Evolutionary conservation across 805 yeast genomes (phyloP).

Genomic region (Teunomyces atbi): DNA sequence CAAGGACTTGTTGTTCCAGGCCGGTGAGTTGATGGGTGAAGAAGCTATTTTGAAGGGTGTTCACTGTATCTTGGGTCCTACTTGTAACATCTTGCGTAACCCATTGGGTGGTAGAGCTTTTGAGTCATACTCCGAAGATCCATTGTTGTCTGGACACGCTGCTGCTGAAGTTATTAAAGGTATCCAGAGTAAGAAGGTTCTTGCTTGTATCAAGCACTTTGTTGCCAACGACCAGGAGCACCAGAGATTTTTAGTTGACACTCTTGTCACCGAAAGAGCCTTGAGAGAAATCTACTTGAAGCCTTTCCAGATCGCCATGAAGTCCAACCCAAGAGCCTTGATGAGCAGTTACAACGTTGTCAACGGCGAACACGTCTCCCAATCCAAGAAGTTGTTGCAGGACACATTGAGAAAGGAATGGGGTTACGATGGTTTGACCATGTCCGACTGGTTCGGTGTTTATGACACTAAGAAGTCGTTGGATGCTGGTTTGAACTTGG

Average conservation of each 20-base stretch:
- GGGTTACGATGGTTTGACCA: conserved; percentile 53
- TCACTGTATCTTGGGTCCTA: conserved; percentile 49
- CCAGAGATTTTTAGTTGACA: conserved; percentile 47
- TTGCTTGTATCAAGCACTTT: conserved; percentile 61
- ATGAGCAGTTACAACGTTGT: conserved; percentile 67
- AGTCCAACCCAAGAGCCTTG: conserved; percentile 50
- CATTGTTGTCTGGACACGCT: conserved; percentile 44
- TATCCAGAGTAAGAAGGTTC: conserved; percentile 49
- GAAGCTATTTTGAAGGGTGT: conserved; percentile 57
- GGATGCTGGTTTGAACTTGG: conserved; percentile 59
- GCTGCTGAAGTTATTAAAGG: conserved; percentile 55
- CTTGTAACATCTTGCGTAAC: conserved; percentile 50
- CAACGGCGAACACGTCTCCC: conserved; percentile 59
- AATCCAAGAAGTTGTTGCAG: conserved; percentile 41
- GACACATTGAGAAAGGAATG: conserved; percentile 55
- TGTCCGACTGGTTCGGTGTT: conserved; percentile 67
- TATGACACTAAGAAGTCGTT: conserved; percentile 47
- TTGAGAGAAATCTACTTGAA: conserved; percentile 61
- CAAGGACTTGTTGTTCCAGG: conserved; percentile 45
- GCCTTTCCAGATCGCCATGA: conserved; percentile 61
- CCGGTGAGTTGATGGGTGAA: conserved; percentile 52
- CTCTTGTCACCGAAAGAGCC: conserved; percentile 57
- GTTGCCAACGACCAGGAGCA: conserved; percentile 65
- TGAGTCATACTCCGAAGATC: conserved; percentile 64
- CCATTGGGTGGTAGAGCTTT: conserved; percentile 65